Conservation (phyloP, 805 yeast genomes). For the Teunomyces aglyptinius region DNA sequence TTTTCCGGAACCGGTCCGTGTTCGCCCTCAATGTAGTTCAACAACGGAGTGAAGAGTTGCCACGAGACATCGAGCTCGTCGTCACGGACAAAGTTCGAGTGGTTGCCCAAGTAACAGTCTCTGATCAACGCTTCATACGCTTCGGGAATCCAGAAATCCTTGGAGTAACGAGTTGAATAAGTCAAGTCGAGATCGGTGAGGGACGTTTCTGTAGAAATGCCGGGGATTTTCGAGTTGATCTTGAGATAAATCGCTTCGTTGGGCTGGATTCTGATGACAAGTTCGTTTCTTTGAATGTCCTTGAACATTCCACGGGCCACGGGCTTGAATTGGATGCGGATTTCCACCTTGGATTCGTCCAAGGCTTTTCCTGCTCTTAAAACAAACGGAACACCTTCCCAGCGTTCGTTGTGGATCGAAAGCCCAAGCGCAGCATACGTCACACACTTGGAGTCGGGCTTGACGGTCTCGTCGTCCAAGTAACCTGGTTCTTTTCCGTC, state of each 20-base stretch:
- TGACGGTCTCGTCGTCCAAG: conserved; percentile 88
- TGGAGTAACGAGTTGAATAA: conserved; percentile 70
- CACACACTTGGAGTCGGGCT: conserved; percentile 76
- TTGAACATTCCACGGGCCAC: conserved; percentile 81
- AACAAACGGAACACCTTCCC: conserved; percentile 97
- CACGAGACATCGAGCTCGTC: conserved; percentile 95
- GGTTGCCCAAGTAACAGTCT: conserved; percentile 88
- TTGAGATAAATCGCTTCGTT: conserved; percentile 91
- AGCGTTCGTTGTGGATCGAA: conserved; percentile 84
- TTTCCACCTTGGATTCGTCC: conserved; percentile 91
- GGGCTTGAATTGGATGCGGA: conserved; percentile 86
- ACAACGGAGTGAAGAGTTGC: conserved; percentile 88
- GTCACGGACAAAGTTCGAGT: conserved; percentile 95
- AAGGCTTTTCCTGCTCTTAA: conserved; percentile 98
- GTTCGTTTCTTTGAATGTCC: conserved; percentile 83
- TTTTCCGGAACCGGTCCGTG: conserved; percentile 63
- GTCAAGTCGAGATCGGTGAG: conserved; percentile 89
- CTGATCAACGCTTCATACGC: conserved; percentile 95
- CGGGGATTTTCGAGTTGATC: conserved; percentile 92
- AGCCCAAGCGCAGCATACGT: conserved; percentile 87
- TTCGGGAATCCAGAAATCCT: conserved; percentile 93
- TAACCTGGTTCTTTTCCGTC: conserved; percentile 92
- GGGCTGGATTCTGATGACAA: conserved; percentile 93
- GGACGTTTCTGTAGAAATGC: conserved; percentile 76
- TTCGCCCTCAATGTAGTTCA: conserved; percentile 72